Evolutionary conservation across 2,329 filamentous ascomycete species (phyloP).

Genomic region (Graphilbum fragrans): DNA sequence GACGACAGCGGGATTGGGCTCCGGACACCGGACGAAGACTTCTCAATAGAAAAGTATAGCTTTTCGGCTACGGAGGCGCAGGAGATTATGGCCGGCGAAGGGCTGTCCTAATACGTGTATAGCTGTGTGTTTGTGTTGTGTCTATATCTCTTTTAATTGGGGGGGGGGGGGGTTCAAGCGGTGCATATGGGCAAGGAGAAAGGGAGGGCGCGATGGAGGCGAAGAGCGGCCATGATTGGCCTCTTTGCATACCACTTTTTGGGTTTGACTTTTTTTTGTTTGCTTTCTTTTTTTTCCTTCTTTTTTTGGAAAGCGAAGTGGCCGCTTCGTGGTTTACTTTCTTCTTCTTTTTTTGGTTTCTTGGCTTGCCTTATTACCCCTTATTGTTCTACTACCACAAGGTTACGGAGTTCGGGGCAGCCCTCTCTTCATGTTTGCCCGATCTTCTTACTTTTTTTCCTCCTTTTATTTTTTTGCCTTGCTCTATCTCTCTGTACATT

Average conservation of each 20-base stretch:
- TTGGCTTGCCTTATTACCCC: not conserved
- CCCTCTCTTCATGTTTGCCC: not conserved
- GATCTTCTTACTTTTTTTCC: not conserved
- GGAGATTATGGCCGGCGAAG: conserved; percentile 15
- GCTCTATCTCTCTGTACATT: not conserved
- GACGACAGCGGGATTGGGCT: conserved; percentile 71
- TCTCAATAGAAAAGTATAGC: conserved; percentile 46
- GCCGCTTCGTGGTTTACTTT: not conserved
- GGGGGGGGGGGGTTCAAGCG: not conserved
- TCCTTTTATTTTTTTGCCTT: not conserved
- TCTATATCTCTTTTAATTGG: not conserved
- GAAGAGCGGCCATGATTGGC: too few species aligned
- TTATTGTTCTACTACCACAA: not conserved
- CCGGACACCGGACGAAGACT: conserved; percentile 53
- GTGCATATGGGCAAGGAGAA: too few species aligned
- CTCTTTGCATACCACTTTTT: not conserved
- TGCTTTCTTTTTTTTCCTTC: not conserved
- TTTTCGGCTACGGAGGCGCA: conserved; percentile 14
- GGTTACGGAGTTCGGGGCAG: not conserved
- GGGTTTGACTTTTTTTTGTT: not conserved
- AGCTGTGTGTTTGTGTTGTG: not conserved
- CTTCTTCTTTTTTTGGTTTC: not conserved
- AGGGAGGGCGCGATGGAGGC: too few species aligned
- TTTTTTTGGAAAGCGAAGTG: not conserved
- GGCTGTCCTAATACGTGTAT: conserved; percentile 10